These are phyloP conservation scores for Saccharomycopsis hybrid DNA, from an alignment of 1,139 yeast species.

Conservation along the genomic window DNA sequence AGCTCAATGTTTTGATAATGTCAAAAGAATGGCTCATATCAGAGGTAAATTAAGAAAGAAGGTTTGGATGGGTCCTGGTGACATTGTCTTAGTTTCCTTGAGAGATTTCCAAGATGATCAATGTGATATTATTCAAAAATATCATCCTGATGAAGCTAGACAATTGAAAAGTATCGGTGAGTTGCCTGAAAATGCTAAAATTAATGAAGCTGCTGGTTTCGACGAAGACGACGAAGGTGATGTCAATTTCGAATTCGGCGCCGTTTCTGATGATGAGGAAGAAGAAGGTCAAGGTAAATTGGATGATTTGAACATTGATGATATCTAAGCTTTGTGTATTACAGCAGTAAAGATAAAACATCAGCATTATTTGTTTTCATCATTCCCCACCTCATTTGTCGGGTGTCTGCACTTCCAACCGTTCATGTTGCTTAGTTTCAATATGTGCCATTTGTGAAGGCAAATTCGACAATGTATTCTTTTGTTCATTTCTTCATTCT, in stretches of 20 bases:
- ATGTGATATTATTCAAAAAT: conserved; percentile 96
- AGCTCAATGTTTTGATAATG: conserved; percentile 91
- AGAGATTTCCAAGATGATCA: conserved; percentile 99
- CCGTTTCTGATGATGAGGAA: conserved; percentile 76
- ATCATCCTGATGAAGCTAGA: conserved; percentile 97
- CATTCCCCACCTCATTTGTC: too few species aligned
- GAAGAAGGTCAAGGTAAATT: conserved; percentile 60
- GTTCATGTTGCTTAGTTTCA: too few species aligned
- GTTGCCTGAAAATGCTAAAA: conserved; percentile 92
- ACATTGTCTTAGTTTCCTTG: conserved; percentile 86
- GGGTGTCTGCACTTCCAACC: too few species aligned
- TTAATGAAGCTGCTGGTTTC: conserved; percentile 95
- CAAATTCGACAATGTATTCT: too few species aligned
- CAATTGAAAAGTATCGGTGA: conserved; percentile 94
- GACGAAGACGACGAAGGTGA: conserved; percentile 90
- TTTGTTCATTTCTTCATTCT: too few species aligned
- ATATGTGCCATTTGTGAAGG: too few species aligned
- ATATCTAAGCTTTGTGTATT: conserved; percentile 40
- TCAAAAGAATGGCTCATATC: conserved; percentile 91
- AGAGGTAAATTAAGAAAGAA: conserved; percentile 99
- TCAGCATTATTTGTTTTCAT: too few species aligned
- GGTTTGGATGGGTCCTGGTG: conserved; percentile 99
- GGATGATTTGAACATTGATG: conserved; percentile 77
- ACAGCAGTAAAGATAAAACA: neutral
- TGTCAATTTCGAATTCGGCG: conserved; percentile 97